Percentiles rank a stretch among this genome's conserved stretches.
phyloP scores from a whole-genome alignment of 495 filamentous ascomycete species.

The Tuber microsphaerosporum region DNA sequence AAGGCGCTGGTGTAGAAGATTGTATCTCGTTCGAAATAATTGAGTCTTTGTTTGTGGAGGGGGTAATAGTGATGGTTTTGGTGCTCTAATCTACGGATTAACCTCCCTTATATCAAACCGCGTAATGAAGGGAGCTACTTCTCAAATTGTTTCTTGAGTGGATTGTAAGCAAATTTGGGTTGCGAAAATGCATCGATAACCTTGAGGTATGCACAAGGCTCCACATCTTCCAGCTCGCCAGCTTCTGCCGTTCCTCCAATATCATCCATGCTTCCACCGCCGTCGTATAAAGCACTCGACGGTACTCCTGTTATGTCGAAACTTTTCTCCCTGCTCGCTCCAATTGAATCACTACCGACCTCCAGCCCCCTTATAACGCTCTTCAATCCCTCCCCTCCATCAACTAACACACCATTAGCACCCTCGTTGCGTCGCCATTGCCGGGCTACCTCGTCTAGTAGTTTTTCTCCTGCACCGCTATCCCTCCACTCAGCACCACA shows the following conservation, averaged over 20 bases:
- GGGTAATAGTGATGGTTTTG: constrained; percentile 70
- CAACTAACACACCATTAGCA: constrained; percentile 76
- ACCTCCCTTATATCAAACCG: constrained; percentile 17
- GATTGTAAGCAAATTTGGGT: constrained; percentile 77
- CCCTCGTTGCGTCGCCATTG: constrained; percentile 67
- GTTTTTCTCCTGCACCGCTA: constrained; percentile 83
- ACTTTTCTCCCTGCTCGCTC: constrained; percentile 55
- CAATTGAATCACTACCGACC: constrained; percentile 38
- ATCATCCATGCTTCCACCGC: constrained; percentile 46
- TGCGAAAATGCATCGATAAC: constrained; percentile 50
- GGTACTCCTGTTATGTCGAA: constrained; percentile 44
- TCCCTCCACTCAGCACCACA: constrained; percentile 96
- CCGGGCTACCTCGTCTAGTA: constrained; percentile 83
- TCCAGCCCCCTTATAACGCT: constrained; percentile 74
- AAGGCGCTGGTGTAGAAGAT: constrained; percentile 81
- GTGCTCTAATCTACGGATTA: constrained; percentile 45
- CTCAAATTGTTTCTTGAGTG: constrained; percentile 85
- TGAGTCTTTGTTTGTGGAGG: constrained; percentile 71
- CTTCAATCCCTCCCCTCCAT: constrained; percentile 71
- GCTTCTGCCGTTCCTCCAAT: constrained; percentile 56
- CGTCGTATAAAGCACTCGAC: constrained; percentile 29
- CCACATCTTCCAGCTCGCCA: constrained; percentile 47
- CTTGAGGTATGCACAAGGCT: constrained; percentile 35
- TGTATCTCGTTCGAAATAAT: constrained; percentile 80
- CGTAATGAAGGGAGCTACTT: constrained; percentile 45